Evolutionary conservation across 2,329 filamentous ascomycete genomes (phyloP).

Genomic region (Aspergillus texensis): DNA sequence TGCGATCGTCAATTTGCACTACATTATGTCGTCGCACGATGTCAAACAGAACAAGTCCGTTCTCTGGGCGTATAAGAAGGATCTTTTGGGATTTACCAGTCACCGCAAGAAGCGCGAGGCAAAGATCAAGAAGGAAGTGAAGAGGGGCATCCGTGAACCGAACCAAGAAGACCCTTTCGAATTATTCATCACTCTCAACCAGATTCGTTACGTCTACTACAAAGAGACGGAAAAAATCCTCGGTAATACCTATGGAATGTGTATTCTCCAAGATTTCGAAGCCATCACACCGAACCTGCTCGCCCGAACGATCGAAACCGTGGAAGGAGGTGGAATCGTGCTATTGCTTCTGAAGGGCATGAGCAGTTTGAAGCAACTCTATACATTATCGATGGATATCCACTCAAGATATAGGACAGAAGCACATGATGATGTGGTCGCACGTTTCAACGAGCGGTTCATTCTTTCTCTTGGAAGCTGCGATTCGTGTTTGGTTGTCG

Average conservation of each 20-base stretch:
- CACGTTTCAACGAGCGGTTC: constrained; percentile 96
- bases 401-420: constrained; percentile 96
- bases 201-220: constrained; percentile 99
- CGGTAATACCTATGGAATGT: constrained; percentile 98
- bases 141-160: constrained; percentile 86
- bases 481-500: constrained; percentile 90
- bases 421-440: constrained; percentile 90
- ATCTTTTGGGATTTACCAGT: constrained; percentile 90
- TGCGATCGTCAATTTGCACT: constrained; percentile 92
- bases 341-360: constrained; percentile 92
- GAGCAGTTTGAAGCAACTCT: constrained; percentile 95
- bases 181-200: constrained; percentile 91
- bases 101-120: constrained; percentile 97
- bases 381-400: constrained; percentile 96
- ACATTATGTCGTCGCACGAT: constrained; percentile 87
- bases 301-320: constrained; percentile 92
- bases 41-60: constrained; percentile 96
- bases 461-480: constrained; percentile 94
- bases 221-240: constrained; percentile 99
- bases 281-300: constrained; percentile 96
- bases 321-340: constrained; percentile 92
- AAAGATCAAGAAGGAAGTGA: constrained; percentile 98
- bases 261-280: constrained; percentile 96
- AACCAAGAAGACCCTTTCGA: constrained; percentile 96
- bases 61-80: constrained; percentile 98